These are phyloP conservation scores for Colletotrichum chlorophyti DNA, from an alignment of 2,329 filamentous ascomycete species.

Conservation along the genomic window DNA sequence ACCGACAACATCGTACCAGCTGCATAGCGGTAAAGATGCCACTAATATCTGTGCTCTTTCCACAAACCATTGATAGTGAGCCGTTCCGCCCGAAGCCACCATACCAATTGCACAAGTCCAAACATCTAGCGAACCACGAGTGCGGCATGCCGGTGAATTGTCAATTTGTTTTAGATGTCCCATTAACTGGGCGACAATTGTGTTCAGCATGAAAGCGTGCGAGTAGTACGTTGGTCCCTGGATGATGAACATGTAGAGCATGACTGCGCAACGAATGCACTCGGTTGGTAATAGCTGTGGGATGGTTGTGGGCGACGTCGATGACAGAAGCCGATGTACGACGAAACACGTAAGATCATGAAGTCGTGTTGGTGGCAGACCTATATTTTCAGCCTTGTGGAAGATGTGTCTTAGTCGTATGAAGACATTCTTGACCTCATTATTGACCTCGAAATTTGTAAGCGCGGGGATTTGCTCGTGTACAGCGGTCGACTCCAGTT, in stretches of 20 bases:
- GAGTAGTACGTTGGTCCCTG: conserved; percentile 65
- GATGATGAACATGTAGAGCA: conserved; percentile 59
- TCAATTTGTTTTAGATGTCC: conserved; percentile 35
- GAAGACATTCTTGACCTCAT: conserved; percentile 12
- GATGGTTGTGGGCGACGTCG: conserved; percentile 5
- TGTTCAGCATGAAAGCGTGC: conserved; percentile 48
- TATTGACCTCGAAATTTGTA: conserved; percentile 39
- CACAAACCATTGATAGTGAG: conserved; percentile 38
- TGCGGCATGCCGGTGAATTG: conserved; percentile 22
- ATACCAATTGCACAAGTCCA: conserved; percentile 53
- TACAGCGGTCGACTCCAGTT: conserved; percentile 34
- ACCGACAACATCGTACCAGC: conserved; percentile 20
- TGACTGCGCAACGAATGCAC: conserved; percentile 52
- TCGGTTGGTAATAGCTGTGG: conserved; percentile 39
- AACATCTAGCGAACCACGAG: conserved; percentile 38
- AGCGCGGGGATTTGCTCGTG: conserved; percentile 27
- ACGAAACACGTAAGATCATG: conserved; percentile 64
- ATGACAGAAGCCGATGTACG: conserved; percentile 54
- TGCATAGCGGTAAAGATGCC: not conserved
- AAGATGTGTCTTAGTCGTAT: conserved; percentile 2
- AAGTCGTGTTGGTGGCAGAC: conserved; percentile 48
- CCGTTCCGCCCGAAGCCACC: conserved; percentile 39
- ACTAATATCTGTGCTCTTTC: conserved; percentile 30
- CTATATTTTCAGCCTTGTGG: conserved; percentile 31
- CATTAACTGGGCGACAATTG: conserved; percentile 41